Evolutionary conservation across 2,329 filamentous ascomycete genomes (phyloP), one percentile per base, ranked within the genome.

Genomic region (Thielaviopsis cerberus): DNA sequence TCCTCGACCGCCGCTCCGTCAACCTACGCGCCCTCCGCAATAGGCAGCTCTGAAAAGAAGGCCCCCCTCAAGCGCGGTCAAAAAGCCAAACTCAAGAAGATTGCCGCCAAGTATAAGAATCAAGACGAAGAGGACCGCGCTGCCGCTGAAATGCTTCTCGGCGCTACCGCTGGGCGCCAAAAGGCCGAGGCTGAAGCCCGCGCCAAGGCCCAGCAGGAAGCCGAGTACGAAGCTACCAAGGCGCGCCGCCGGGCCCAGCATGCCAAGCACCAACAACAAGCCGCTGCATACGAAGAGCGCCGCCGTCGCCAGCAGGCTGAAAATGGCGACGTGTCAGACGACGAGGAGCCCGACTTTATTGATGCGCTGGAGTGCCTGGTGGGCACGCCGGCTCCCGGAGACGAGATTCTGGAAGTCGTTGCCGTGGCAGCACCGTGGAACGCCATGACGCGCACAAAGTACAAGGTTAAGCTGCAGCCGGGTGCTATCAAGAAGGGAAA

Each of bases 111-210:
- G 68, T 98, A 98, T 71, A 91, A 86, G 52, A 75, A 94, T 64
- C 92, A 97, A 74, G 91, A 97, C 64, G 89, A 95, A 58, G 91
- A 95, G 69, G 92, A 98, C 66, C 87, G 89, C 13, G 80, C 79
- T 6, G 79, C 90, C 0, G 88, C 89, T 30, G 85, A 96, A 70
- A 78, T 82, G 24, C 77, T 97, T n/a, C 81, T 95, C n/a, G 92
- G 92, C 45, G 83, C 87, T 1, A 74, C 77, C 60, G 77, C 78
- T 0, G 83, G 83, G 1, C 78, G 79, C 41, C 77, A 86, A 64
- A 82, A 82, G 62, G 80, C 79, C 15, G 80, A 85, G 64, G 84
- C 82, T 1, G 85, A 87, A 64, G 79, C 79, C 0, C 75, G 77
- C 61, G 81, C 81, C 41, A 86, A 86, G 67, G 80, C 77, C 0